A percentile compares a stretch with the other conserved stretches of the same genome.
These are phyloP conservation scores for Colletotrichum incanum DNA, from an alignment of 2,329 filamentous ascomycete genomes.

Conservation along the genomic window DNA sequence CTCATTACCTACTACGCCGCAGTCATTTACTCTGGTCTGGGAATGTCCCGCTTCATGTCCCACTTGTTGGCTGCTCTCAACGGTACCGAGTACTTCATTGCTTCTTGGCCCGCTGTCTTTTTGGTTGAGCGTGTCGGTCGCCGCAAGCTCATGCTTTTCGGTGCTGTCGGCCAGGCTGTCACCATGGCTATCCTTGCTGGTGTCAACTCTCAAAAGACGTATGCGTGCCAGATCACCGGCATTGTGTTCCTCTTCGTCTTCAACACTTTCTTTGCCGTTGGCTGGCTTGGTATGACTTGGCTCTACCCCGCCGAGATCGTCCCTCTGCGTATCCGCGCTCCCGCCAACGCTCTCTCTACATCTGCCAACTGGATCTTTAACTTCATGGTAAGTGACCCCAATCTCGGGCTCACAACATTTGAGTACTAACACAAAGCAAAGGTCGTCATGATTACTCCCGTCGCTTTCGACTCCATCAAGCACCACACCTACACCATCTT, in stretches of 20 bases:
- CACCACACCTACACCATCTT: slow-evolving; percentile 78
- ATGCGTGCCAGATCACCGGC: slow-evolving; percentile 49
- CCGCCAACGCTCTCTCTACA: slow-evolving; percentile 70
- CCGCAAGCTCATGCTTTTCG: slow-evolving; percentile 80
- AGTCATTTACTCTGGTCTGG: slow-evolving; percentile 57
- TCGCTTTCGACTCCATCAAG: slow-evolving; percentile 70
- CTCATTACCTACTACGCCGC: slow-evolving; percentile 50
- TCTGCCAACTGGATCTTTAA: slow-evolving; percentile 76
- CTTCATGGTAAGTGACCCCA: slow-evolving; percentile 60
- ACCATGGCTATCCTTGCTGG: slow-evolving; percentile 76
- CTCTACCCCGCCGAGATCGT: slow-evolving; percentile 75
- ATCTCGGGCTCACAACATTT: background rate
- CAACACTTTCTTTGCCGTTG: slow-evolving; percentile 73
- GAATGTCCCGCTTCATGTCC: slow-evolving; percentile 68
- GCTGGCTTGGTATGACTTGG: slow-evolving; percentile 75
- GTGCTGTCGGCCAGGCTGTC: slow-evolving; percentile 73
- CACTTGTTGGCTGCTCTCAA: slow-evolving; percentile 71
- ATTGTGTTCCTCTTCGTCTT: slow-evolving; percentile 73
- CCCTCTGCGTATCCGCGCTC: slow-evolving; percentile 72
- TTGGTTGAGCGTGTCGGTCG: slow-evolving; percentile 78
- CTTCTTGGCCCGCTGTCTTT: slow-evolving; percentile 73
- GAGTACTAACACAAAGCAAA: slow-evolving; percentile 38
- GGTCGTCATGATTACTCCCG: slow-evolving; percentile 75
- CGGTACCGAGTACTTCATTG: slow-evolving; percentile 61
- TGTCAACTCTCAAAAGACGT: slow-evolving; percentile 52